These are phyloP conservation scores for Lactifluus subvellereus DNA, from an alignment of 768 basidiomycete species.

Conservation along the genomic window DNA sequence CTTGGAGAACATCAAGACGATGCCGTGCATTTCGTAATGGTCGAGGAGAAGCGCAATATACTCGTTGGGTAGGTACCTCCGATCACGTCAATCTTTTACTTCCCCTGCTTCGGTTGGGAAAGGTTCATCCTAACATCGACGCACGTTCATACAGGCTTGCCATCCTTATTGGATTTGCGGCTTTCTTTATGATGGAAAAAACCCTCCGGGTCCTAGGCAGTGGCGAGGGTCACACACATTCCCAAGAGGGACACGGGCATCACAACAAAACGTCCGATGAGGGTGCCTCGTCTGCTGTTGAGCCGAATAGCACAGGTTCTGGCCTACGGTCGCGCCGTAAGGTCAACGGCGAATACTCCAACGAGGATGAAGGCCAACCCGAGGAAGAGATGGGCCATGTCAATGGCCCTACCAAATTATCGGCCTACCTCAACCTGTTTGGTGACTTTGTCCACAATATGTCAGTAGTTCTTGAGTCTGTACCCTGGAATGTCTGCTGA, in stretches of 20 bases:
- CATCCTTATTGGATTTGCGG: slow-evolving; percentile 81
- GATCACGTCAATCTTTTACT: slow-evolving; percentile 3
- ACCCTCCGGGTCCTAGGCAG: slow-evolving; percentile 74
- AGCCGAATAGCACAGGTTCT: slow-evolving; percentile 36
- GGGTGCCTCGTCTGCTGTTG: slow-evolving; percentile 43
- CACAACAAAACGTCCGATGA: slow-evolving; percentile 30
- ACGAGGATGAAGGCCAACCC: slow-evolving; percentile 25
- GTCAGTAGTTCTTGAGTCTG: slow-evolving; percentile 37
- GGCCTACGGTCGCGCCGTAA: slow-evolving; percentile 39
- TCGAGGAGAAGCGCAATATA: slow-evolving; percentile 89
- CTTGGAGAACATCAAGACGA: slow-evolving; percentile 78
- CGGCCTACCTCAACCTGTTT: slow-evolving; percentile 88
- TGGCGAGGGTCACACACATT: slow-evolving; percentile 55
- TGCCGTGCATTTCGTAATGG: slow-evolving; percentile 72
- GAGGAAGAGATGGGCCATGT: slow-evolving; percentile 27
- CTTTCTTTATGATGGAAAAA: slow-evolving; percentile 94
- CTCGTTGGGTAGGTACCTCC: slow-evolving; percentile 62
- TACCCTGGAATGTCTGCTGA: slow-evolving; percentile 22
- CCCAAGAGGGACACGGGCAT: slow-evolving; percentile 45
- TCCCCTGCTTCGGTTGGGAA: neutral
- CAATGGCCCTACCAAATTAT: slow-evolving; percentile 69
- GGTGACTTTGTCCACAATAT: slow-evolving; percentile 95
- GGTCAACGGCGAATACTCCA: slow-evolving; percentile 25
- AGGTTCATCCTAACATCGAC: slow-evolving; percentile 12
- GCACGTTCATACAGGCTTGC: slow-evolving; percentile 47